Base-by-base conservation (phyloP, 352 stramenopile species). In the Albugo laibachii region DNA sequence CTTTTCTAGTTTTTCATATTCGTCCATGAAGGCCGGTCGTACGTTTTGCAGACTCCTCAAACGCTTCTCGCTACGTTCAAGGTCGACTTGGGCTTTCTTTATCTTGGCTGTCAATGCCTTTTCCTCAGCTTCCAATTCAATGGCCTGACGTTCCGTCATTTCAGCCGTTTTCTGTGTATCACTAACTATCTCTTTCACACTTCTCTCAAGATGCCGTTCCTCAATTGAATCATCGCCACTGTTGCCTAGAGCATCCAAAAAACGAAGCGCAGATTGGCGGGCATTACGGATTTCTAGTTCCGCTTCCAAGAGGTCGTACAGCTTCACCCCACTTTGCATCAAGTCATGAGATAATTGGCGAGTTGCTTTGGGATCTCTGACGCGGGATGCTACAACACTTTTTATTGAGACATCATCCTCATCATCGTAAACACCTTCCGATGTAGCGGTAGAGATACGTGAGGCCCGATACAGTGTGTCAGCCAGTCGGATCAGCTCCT, bases 1-100 rank as follows among this genome's bases (percentile, higher is more conserved):
- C 39, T 88, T 81, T 65, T 98, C 92, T 14, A 98, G 74, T 64
- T 95, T 94, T 51, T 98, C 92, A 49, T 97, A 96, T 62, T 98
- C 93, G 63, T 98, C 92, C 82, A 97, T 97, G 54, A 97, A 98
- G 31, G 91, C 79, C 35, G 92, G 92, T 2, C 89, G 67, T 49
- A 97, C 85, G 51, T 88, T 81, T 51, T 96, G 77, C 48, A 94
- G 59, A 45, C 79, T 79, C 60, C 88, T 91, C 44, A 98, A 66
- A 0, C 92, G 71, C 66, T 97, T 97, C 46, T 97, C 83, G 53
- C 75, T 94, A 34, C 92, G 82, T 51, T 98, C 91, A 0, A 97
- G 65, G 49, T 98, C 93, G n/a, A 74, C 80, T 51, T 94, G 74
- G 21, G 84, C 77, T 59, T 97, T 97, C 56, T 92, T 92, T 58